Evolutionary conservation across 2,329 filamentous ascomycete species (phyloP).

Genomic region (Scolecobasidium constrictum): DNA sequence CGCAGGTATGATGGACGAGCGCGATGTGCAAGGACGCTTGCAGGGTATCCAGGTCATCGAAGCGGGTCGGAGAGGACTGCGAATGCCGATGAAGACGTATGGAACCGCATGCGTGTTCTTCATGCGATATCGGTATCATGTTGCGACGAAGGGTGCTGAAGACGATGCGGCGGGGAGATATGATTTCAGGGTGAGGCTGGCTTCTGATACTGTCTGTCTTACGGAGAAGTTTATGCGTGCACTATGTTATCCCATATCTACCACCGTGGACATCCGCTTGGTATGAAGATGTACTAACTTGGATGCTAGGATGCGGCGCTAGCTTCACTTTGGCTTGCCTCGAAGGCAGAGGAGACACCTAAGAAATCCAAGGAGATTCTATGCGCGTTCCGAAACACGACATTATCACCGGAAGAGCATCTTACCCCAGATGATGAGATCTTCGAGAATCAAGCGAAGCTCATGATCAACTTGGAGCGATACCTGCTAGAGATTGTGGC

Average conservation of each 20-base stretch:
- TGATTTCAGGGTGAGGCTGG: neutral
- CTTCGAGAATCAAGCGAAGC: constrained; percentile 69
- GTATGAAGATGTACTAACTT: too few species aligned
- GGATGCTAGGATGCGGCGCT: constrained; percentile 63
- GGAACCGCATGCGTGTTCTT: constrained; percentile 88
- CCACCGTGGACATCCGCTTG: too few species aligned
- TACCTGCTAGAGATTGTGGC: constrained; percentile 85
- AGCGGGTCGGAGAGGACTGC: constrained; percentile 3
- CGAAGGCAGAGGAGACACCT: constrained; percentile 95
- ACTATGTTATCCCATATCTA: too few species aligned
- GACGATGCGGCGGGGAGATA: constrained; percentile 1
- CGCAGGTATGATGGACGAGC: constrained; percentile 8
- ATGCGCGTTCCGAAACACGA: constrained; percentile 80
- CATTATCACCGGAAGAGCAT: constrained; percentile 55
- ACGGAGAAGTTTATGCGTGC: too few species aligned
- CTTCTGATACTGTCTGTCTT: too few species aligned
- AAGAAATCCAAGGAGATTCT: constrained; percentile 94
- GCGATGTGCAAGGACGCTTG: constrained; percentile 5
- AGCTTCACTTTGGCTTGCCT: constrained; percentile 81
- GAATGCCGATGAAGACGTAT: constrained; percentile 69
- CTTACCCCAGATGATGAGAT: constrained; percentile 59
- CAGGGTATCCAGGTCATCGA: constrained; percentile 6
- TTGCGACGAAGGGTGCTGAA: constrained; percentile 1
- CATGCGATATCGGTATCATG: constrained; percentile 60
- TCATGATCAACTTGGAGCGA: constrained; percentile 80